Percentiles rank a stretch among this genome's conserved stretches.
Evolutionary conservation across 345 rosid species (phyloP).

Genomic region (Anacardium occidentale): DNA sequence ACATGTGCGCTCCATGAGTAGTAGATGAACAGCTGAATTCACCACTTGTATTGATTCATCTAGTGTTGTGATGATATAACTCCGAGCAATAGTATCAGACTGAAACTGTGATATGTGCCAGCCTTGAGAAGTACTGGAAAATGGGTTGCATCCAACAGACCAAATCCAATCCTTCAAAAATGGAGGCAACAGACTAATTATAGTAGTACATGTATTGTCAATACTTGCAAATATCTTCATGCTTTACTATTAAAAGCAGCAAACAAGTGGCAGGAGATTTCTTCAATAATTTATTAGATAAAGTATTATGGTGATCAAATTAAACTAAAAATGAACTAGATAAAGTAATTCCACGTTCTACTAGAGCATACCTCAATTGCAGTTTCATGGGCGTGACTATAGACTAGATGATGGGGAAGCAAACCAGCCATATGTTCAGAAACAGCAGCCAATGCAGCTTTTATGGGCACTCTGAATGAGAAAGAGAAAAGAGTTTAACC

Average conservation of each 20-base stretch:
- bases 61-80: constrained; percentile 80
- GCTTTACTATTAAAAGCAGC: not conserved
- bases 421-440: constrained; percentile 96
- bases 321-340: too few relatives aligned
- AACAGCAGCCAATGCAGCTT: constrained; percentile 88
- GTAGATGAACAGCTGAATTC: constrained; percentile 77
- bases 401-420: constrained; percentile 92
- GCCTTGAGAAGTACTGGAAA: constrained; percentile 81
- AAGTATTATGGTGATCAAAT: not conserved
- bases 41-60: constrained; percentile 85
- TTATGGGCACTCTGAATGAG: constrained; percentile 68
- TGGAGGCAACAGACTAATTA: not conserved
- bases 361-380: constrained; percentile 74
- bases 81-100: constrained; percentile 85
- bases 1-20: constrained; percentile 86
- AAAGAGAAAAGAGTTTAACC: not conserved
- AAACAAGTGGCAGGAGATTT: not conserved
- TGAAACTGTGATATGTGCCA: constrained; percentile 90
- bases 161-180: constrained; percentile 87
- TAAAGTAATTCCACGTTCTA: constrained; percentile 4
- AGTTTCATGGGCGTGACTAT: constrained; percentile 94
- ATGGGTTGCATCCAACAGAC: constrained; percentile 95
- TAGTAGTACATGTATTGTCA: not conserved
- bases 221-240: not conserved
- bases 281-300: not conserved